Conservation (phyloP, 164 flowering plant species). For the Platanus orientalis region DNA sequence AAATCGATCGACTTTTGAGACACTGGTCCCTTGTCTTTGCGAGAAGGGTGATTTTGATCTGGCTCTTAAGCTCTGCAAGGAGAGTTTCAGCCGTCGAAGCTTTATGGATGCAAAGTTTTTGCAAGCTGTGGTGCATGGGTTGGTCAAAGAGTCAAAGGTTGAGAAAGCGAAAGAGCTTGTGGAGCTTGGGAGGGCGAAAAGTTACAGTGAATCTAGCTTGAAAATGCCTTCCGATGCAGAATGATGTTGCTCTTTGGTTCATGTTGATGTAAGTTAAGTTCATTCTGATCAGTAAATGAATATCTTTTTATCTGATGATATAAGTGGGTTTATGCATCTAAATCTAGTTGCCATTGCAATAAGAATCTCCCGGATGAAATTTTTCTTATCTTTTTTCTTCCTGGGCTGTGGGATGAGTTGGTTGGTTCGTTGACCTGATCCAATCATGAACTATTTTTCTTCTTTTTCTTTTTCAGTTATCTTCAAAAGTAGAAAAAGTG, state of each 20-base stretch:
- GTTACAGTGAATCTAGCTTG: conserved; percentile 6
- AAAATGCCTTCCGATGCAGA: conserved; percentile 7
- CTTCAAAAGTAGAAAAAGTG: too few relatives aligned
- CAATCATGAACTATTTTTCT: too few relatives aligned
- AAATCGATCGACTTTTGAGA: conserved; percentile 8
- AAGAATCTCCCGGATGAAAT: too few relatives aligned
- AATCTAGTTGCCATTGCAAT: too few relatives aligned
- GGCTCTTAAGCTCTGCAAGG: conserved; percentile 26
- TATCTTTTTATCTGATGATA: too few relatives aligned
- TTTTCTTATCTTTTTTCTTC: too few relatives aligned
- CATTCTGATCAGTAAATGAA: too few relatives aligned
- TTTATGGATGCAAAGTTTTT: conserved; percentile 8
- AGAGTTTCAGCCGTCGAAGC: background rate
- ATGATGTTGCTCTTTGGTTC: background rate
- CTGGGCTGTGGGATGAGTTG: too few relatives aligned
- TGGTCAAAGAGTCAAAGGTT: conserved; percentile 26
- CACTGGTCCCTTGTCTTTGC: conserved; percentile 21
- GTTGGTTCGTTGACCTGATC: too few relatives aligned
- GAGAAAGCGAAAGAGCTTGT: conserved; percentile 35
- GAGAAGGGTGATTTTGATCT: conserved; percentile 30
- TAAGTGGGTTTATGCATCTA: too few relatives aligned
- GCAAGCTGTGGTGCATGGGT: conserved; percentile 30
- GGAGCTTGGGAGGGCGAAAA: conserved; percentile 15
- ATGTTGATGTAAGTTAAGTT: too few relatives aligned
- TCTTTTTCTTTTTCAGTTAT: too few relatives aligned